Conservation (phyloP, 768 basidiomycete species). For the Xerocomellus chrysenteron region DNA sequence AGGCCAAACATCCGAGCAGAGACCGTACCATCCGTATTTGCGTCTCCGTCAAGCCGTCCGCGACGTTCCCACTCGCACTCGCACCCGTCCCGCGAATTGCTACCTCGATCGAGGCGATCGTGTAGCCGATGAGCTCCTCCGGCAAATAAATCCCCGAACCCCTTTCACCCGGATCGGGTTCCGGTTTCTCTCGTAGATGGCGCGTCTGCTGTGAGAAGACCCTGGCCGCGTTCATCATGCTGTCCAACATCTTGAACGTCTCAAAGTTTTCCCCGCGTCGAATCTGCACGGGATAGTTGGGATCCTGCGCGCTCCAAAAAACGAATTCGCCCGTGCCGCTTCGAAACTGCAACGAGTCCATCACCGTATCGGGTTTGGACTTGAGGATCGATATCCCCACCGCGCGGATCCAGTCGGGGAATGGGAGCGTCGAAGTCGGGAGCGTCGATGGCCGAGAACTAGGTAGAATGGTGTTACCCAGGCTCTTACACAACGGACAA, state of each 20-base stretch:
- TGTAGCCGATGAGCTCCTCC: slow-evolving; percentile 88
- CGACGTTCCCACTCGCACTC: slow-evolving; percentile 47
- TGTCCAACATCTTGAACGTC: slow-evolving; percentile 81
- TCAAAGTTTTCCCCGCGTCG: slow-evolving; percentile 56
- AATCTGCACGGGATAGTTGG: slow-evolving; percentile 58
- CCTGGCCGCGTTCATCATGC: slow-evolving; percentile 74
- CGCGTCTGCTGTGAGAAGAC: slow-evolving; percentile 82
- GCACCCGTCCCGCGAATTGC: slow-evolving; percentile 66
- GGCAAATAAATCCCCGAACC: slow-evolving; percentile 89
- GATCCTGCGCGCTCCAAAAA: slow-evolving; percentile 85
- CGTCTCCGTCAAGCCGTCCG: slow-evolving; percentile 67
- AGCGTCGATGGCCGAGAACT: slow-evolving; percentile 54
- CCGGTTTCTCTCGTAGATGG: slow-evolving; percentile 74
- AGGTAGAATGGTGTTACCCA: slow-evolving; percentile 93
- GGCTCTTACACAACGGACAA: slow-evolving; percentile 94
- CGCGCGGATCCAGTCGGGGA: slow-evolving; percentile 87
- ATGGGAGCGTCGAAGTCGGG: slow-evolving; percentile 51
- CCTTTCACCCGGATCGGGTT: slow-evolving; percentile 69
- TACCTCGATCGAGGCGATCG: slow-evolving; percentile 78
- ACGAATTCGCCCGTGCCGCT: slow-evolving; percentile 87
- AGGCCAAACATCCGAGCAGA: slow-evolving; percentile 66
- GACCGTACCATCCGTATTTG: slow-evolving; percentile 77
- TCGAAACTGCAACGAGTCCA: slow-evolving; percentile 72
- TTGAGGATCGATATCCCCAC: slow-evolving; percentile 89
- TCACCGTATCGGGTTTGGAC: slow-evolving; percentile 67